Evolutionary conservation across 2,329 filamentous ascomycete genomes (phyloP).

Genomic region (Penicillium expansum): DNA sequence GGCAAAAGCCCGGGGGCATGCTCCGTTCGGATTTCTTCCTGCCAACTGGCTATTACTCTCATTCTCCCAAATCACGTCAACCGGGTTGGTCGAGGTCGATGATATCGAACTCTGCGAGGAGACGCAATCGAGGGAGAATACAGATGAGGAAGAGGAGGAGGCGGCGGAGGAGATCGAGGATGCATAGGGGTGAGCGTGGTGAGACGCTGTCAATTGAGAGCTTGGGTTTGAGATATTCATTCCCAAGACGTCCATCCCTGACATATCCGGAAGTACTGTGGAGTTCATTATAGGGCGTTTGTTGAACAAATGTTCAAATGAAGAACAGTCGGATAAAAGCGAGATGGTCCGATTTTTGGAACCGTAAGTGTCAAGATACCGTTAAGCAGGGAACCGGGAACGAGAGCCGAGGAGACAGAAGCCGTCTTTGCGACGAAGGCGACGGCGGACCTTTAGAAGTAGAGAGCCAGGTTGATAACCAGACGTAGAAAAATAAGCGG

Average conservation of each 20-base stretch:
- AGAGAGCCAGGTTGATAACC: conserved; percentile 22
- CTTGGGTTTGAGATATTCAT: conserved; percentile 41
- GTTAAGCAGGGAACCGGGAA: conserved; percentile 30
- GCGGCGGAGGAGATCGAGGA: conserved; percentile 70
- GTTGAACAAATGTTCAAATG: conserved; percentile 16
- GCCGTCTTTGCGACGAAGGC: conserved; percentile 26
- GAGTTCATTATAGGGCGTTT: conserved; percentile 24
- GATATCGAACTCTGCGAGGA: conserved; percentile 66
- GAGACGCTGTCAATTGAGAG: conserved; percentile 36
- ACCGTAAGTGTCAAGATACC: conserved; percentile 25
- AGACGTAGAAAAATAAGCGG: conserved; percentile 8
- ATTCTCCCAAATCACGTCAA: conserved; percentile 51
- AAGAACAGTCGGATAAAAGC: conserved; percentile 12
- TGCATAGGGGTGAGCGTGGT: conserved; percentile 58
- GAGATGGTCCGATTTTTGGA: conserved; percentile 23
- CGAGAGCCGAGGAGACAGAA: conserved; percentile 29
- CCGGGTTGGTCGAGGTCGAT: conserved; percentile 62
- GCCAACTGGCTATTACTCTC: conserved; percentile 29
- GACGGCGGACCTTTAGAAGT: conserved; percentile 27
- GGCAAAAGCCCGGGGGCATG: conserved; percentile 27
- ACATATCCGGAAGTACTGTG: conserved; percentile 38
- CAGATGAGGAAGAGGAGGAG: conserved; percentile 71
- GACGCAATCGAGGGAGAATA: conserved; percentile 67
- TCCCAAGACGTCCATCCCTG: conserved; percentile 46
- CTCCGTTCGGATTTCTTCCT: conserved; percentile 27